Percentiles rank a stretch among this genome's conserved stretches.
phyloP scores from a whole-genome alignment of 148 eudicot species.

The Rhododendron henanense region DNA sequence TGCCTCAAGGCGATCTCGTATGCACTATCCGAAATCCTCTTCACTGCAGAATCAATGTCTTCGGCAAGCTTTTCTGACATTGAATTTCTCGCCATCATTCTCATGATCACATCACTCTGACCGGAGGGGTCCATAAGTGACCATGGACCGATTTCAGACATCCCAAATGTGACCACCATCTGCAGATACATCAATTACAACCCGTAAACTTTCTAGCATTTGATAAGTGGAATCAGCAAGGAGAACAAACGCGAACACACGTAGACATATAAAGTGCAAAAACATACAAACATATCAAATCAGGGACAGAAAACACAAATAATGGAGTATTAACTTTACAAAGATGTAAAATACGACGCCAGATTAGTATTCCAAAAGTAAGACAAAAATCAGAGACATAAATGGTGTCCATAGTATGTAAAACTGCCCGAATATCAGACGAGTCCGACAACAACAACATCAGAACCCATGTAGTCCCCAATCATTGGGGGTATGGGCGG shows the following conservation, averaged over 20 bases:
- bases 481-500: no score
- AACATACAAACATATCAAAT: background rate
- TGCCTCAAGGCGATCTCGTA: constrained; percentile 83
- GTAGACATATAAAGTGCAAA: background rate
- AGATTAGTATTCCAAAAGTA: background rate
- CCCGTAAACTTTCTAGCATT: background rate
- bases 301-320: background rate
- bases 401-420: background rate
- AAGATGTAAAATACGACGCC: background rate
- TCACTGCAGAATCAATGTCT: constrained; percentile 87
- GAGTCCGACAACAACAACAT: no score
- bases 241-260: background rate
- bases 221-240: background rate
- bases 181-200: constrained; percentile 15
- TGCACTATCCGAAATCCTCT: constrained; percentile 76
- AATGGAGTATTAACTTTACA: background rate
- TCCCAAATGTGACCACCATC: constrained; percentile 95
- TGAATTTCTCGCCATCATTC: constrained; percentile 99
- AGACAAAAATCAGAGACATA: background rate
- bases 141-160: constrained; percentile 99
- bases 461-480: no score
- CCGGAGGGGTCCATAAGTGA: constrained; percentile 88
- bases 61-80: constrained; percentile 98
- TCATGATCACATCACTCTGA: constrained; percentile 92
- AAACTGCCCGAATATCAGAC: background rate